A percentile compares a stretch with the other conserved stretches of the same genome.
phyloP scores from a whole-genome alignment of 2,329 filamentous ascomycete species.

The Curvularia spicifera region DNA sequence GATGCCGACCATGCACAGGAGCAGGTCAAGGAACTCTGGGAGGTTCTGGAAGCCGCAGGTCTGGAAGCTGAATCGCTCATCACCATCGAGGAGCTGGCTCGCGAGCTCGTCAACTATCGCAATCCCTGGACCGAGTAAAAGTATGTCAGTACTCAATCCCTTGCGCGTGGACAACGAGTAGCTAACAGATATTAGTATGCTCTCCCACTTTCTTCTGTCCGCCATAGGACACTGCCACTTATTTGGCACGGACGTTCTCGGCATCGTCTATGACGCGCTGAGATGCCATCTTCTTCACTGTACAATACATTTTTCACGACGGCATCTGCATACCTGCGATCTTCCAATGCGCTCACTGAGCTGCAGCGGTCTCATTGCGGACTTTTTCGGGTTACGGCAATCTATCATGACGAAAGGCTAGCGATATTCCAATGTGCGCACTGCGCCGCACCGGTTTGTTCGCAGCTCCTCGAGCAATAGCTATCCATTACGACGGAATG shows the following conservation, averaged over 20 bases:
- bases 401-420: neutral
- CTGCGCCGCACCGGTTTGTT: too few relatives aligned
- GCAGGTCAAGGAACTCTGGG: conserved; percentile 18
- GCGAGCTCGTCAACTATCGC: neutral
- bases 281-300: neutral
- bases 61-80: conserved; percentile 21
- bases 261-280: neutral
- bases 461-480: too few relatives aligned
- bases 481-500: too few relatives aligned
- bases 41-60: conserved; percentile 16
- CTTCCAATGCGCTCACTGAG: neutral
- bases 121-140: neutral
- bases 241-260: neutral
- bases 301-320: neutral
- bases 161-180: neutral
- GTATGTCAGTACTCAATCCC: neutral
- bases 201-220: neutral
- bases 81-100: conserved; percentile 16
- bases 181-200: neutral
- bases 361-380: neutral
- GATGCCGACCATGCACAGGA: conserved; percentile 15
- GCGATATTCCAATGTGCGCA: neutral
- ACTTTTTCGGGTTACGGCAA: neutral
- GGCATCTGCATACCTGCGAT: neutral
- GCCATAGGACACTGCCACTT: neutral